These are phyloP conservation scores for Urochloa ruziziensis DNA, from an alignment of 176 grass and related monocot genomes.

Conservation along the genomic window DNA sequence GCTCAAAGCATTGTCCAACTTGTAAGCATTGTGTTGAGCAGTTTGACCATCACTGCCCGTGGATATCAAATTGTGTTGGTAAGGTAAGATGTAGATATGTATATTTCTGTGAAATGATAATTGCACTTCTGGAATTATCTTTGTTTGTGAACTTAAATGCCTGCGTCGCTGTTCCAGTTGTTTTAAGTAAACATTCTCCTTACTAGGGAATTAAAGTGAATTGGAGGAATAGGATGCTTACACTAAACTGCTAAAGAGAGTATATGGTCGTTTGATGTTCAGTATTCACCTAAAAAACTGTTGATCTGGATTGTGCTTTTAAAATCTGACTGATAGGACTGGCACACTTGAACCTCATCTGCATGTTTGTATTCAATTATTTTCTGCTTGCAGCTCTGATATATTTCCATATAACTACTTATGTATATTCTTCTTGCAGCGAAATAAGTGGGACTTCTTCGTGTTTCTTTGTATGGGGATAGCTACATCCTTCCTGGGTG, in stretches of 20 bases:
- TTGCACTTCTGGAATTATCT: neutral
- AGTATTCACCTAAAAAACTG: neutral
- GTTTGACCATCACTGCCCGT: constrained; percentile 96
- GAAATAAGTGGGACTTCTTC: constrained; percentile 95
- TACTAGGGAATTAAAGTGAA: neutral
- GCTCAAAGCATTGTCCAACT: constrained; percentile 92
- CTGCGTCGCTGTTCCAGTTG: neutral
- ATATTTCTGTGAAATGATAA: neutral
- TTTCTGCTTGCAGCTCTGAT: neutral
- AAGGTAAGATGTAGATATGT: constrained; percentile 55
- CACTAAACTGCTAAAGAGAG: neutral
- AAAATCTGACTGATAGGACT: constrained; percentile 1
- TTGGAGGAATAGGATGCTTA: constrained; percentile 3
- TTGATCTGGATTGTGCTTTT: neutral
- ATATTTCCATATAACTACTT: constrained; percentile 13
- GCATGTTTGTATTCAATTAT: constrained; percentile 7
- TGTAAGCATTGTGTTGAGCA: constrained; percentile 94
- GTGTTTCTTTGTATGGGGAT: constrained; percentile 87
- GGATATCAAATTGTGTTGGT: constrained; percentile 98
- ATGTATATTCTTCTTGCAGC: constrained; percentile 47
- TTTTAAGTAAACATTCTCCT: neutral
- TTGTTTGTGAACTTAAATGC: neutral
- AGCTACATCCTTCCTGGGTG: constrained; percentile 55
- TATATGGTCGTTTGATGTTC: neutral
- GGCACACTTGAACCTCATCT: neutral